Evolutionary conservation across 768 basidiomycete species (phyloP), one percentile per base, ranked within the genome.

Genomic region (Kwoniella bestiolae): DNA sequence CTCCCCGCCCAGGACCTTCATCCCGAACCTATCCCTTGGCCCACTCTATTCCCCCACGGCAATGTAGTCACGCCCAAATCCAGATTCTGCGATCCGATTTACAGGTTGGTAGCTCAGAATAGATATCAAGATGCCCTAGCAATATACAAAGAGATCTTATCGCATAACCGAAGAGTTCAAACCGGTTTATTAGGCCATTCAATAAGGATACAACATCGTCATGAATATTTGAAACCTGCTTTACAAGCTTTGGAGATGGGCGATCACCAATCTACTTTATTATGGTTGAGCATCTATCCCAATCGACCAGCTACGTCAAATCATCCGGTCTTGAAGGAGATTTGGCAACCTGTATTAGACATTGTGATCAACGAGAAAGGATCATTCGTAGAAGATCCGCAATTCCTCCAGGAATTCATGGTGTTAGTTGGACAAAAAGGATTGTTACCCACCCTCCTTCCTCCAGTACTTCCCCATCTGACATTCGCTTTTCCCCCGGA

Each of bases 271-370:
- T 68, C 38, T 11, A 70, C 72, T 44, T 45, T 77, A 11, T 64
- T 65, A 41, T 77, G 75, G 75, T 58, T 77, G 18, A 60, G 65
- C 16, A 66, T 77, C 14, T 67, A 72, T 35, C 75, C 75, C 0
- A 77, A 77, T 44, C 57, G 75, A 58, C 73, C 73, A 3, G 75
- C 75, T 11, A 71, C 66, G 4, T 11, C 23, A 18, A 49, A 63
- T 55, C 63, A 74, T 55, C 66, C 73, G 12, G 52, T 23, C 0
- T 23, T 71, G 2, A 72, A 72, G 38, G 23, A 23, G 18, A 59
- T 60, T 12, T 77, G 73, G 73, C n/a, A 26, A 11, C 75, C 75
- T 5, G 47, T 73, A 6, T 60, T 71, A 26, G 28, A 56, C 46
- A 49, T 56, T 4, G 25, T 76, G 26, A 49, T 71, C 38, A 47